Evolutionary conservation across 2,329 filamentous ascomycete genomes (phyloP).

Genomic region (Byssothecium circinans): DNA sequence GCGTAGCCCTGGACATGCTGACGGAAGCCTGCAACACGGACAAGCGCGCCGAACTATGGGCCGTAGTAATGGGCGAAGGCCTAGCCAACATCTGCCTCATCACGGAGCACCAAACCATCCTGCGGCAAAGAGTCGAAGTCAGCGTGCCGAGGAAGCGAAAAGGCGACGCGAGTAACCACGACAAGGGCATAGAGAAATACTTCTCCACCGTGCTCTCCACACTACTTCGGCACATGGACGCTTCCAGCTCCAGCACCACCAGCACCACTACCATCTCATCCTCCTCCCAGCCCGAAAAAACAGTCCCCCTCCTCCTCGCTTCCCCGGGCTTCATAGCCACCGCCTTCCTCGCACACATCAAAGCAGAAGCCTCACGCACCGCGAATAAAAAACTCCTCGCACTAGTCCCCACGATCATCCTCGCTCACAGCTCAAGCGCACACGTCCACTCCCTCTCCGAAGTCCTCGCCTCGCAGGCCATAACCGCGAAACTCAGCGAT

Average conservation of each 20-base stretch:
- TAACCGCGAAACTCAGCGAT: constrained; percentile 75
- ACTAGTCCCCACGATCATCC: constrained; percentile 64
- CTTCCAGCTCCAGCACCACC: constrained; percentile 45
- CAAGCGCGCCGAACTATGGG: constrained; percentile 79
- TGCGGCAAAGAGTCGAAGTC: constrained; percentile 70
- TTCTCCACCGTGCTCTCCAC: constrained; percentile 76
- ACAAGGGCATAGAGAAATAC: constrained; percentile 74
- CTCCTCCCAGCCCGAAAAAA: constrained; percentile 22
- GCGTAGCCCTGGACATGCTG: constrained; percentile 76
- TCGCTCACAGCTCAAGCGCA: constrained; percentile 83
- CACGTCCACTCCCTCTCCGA: constrained; percentile 87
- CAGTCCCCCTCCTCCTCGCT: constrained; percentile 73
- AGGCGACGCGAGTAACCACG: constrained; percentile 62
- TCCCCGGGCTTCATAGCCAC: constrained; percentile 85
- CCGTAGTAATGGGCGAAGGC: constrained; percentile 91
- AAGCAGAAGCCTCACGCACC: constrained; percentile 61
- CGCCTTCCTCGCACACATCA: constrained; percentile 76
- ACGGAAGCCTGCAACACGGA: constrained; percentile 77
- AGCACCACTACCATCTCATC: constrained; percentile 30
- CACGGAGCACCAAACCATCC: constrained; percentile 75
- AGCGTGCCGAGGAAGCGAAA: constrained; percentile 68
- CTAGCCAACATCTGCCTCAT: constrained; percentile 81
- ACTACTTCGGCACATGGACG: constrained; percentile 76
- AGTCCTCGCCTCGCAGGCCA: constrained; percentile 78
- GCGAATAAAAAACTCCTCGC: constrained; percentile 71